Evolutionary conservation across 441 rosid genomes (phyloP).

Genomic region (Breynia disticha): DNA sequence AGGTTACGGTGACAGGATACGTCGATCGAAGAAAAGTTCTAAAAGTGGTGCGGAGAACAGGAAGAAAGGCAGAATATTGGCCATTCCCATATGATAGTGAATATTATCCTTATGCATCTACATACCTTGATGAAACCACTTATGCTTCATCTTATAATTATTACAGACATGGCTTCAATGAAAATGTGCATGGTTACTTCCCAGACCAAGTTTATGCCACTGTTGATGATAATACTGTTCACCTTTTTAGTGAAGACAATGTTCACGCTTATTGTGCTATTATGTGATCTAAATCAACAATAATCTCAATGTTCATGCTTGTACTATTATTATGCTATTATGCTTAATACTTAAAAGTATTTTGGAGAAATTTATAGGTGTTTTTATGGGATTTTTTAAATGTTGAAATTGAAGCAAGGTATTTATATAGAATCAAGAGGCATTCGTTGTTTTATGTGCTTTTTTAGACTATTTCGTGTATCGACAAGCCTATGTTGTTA

Average conservation of each 20-base stretch:
- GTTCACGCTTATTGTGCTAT: conserved; percentile 53
- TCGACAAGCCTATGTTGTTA: too few species aligned
- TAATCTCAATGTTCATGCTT: too few species aligned
- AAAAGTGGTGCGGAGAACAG: conserved; percentile 61
- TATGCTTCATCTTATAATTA: conserved; percentile 41
- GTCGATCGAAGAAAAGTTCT: conserved; percentile 59
- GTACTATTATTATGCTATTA: too few species aligned
- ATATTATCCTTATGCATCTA: conserved; percentile 48
- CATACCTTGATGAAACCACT: conserved; percentile 39
- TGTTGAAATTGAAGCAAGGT: too few species aligned
- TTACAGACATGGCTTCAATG: conserved; percentile 49
- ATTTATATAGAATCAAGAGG: too few species aligned
- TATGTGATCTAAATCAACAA: conserved; percentile 26
- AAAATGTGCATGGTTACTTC: conserved; percentile 44
- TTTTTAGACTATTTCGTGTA: too few species aligned
- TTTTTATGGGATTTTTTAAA: too few species aligned
- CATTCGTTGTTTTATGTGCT: too few species aligned
- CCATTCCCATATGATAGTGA: conserved; percentile 67
- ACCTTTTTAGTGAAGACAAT: conserved; percentile 82
- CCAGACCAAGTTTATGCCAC: conserved; percentile 45
- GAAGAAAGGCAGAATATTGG: conserved; percentile 70
- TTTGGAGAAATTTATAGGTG: too few species aligned
- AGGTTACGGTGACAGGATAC: conserved; percentile 69
- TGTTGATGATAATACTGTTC: conserved; percentile 46
- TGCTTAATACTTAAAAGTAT: too few species aligned